phyloP scores from a whole-genome alignment of 306 rosid genomes.

The Citrullus colocynthis region DNA sequence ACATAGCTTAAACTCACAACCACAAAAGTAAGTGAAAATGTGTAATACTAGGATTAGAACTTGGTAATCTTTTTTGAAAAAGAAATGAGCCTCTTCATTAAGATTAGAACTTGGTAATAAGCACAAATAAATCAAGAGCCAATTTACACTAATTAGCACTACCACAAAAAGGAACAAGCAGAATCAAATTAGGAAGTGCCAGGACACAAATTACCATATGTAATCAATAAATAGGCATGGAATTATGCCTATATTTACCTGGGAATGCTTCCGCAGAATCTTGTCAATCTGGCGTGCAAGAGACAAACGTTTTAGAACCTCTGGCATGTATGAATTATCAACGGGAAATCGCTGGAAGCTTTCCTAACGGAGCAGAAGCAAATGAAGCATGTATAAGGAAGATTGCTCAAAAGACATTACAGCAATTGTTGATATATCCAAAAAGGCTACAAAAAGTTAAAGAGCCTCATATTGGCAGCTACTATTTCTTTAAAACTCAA shows the following conservation, averaged over 20 bases:
- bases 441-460: not conserved
- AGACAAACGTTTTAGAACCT: constrained; percentile 66
- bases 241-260: constrained; percentile 31
- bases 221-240: not conserved
- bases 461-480: not conserved
- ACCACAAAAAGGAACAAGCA: not conserved
- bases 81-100: not conserved
- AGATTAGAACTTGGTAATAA: not conserved
- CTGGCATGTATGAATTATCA: constrained; percentile 81
- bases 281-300: constrained; percentile 87
- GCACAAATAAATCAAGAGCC: not conserved
- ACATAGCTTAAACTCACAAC: not conserved
- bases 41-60: not conserved
- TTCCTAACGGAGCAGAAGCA: constrained; percentile 32
- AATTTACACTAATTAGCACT: not conserved
- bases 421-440: constrained; percentile 8
- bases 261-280: constrained; percentile 65
- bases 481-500: not conserved
- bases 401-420: not conserved
- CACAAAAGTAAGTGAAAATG: not conserved
- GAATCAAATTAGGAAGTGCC: not conserved
- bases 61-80: too few relatives aligned
- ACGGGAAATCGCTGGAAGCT: constrained; percentile 69
- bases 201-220: not conserved
- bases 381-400: not conserved